Conservation (phyloP, 2,329 filamentous ascomycete species). For the Canariomyces notabilis region DNA sequence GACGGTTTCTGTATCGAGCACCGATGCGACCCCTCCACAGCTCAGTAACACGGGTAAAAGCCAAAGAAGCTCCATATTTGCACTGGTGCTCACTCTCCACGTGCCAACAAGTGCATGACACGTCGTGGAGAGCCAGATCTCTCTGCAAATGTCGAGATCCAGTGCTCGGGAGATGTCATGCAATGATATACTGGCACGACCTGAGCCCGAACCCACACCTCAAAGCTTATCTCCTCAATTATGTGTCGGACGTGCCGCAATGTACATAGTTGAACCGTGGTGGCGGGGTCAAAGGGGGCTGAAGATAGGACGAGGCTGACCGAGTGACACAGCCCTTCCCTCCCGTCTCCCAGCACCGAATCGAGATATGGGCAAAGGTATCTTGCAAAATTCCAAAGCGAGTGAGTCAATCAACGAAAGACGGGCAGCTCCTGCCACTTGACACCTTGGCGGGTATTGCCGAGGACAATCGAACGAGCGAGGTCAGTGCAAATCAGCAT, state of each 20-base stretch:
- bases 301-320: neutral
- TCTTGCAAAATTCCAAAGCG: no score
- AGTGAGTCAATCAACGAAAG: neutral
- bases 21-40: slow-evolving; percentile 25
- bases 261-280: neutral
- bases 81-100: neutral
- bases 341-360: neutral
- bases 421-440: no score
- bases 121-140: neutral
- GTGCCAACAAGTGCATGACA: slow-evolving; percentile 8
- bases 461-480: no score
- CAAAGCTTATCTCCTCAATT: neutral
- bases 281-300: neutral
- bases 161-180: neutral
- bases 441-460: no score
- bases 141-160: neutral
- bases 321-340: neutral
- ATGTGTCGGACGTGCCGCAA: neutral
- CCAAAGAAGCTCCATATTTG: slow-evolving; percentile 37
- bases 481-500: no score
- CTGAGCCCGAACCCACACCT: no score
- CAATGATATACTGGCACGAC: neutral
- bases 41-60: slow-evolving; percentile 33
- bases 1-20: slow-evolving; percentile 27
- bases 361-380: no score